Evolutionary conservation across 2,329 filamentous ascomycete species (phyloP).

Genomic region (Verticillium alfalfae): DNA sequence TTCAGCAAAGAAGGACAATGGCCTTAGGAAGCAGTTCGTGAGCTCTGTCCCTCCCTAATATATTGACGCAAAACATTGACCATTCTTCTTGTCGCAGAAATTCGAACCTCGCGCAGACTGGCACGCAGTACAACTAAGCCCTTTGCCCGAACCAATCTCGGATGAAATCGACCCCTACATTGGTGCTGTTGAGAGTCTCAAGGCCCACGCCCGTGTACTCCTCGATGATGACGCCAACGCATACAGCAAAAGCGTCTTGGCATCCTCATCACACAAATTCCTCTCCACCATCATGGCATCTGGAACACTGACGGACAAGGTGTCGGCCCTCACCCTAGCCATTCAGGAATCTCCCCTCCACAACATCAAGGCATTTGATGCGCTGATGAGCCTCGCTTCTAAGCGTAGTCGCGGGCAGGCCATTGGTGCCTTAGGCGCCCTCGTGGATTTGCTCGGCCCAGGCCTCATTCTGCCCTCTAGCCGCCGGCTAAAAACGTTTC

Average conservation of each 20-base stretch:
- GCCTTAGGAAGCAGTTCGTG: slow-evolving; percentile 26
- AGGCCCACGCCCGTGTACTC: slow-evolving; percentile 67
- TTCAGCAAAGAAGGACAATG: background rate
- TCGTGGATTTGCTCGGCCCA: slow-evolving; percentile 91
- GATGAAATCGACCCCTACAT: slow-evolving; percentile 38
- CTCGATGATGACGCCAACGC: slow-evolving; percentile 71
- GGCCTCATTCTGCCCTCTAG: slow-evolving; percentile 79
- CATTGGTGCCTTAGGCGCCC: slow-evolving; percentile 82
- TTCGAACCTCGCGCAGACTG: slow-evolving; percentile 55
- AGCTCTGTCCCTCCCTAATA: slow-evolving; percentile 1
- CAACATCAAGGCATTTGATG: slow-evolving; percentile 84
- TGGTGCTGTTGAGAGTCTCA: slow-evolving; percentile 43
- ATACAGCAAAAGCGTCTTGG: slow-evolving; percentile 68
- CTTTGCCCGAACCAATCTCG: slow-evolving; percentile 36
- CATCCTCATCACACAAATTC: slow-evolving; percentile 89
- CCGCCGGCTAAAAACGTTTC: slow-evolving; percentile 75
- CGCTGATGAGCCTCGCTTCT: slow-evolving; percentile 72
- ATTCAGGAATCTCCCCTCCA: slow-evolving; percentile 95
- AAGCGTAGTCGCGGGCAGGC: slow-evolving; percentile 94
- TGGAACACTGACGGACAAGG: slow-evolving; percentile 93
- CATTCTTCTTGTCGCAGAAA: slow-evolving; percentile 26
- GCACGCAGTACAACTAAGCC: slow-evolving; percentile 39
- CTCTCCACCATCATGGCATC: slow-evolving; percentile 95
- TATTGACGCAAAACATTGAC: slow-evolving; percentile 1
- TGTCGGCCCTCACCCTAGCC: slow-evolving; percentile 88